Evolutionary conservation across 139 green algal species (phyloP), one percentile per base, ranked within the genome.

Genomic region (Closterium sp.): DNA sequence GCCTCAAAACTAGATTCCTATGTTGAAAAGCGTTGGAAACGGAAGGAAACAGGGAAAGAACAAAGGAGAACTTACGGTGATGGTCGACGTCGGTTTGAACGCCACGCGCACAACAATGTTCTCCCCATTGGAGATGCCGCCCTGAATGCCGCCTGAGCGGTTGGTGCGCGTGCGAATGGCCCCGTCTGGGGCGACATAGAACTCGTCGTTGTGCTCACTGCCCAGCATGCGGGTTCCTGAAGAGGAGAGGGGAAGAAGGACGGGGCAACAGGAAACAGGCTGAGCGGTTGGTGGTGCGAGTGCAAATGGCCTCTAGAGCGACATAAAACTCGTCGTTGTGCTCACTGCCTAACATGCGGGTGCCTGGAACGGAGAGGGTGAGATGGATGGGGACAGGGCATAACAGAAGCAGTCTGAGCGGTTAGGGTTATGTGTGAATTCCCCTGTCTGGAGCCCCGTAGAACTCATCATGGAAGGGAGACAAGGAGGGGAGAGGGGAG

Each of bases 1-100:
- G n/a, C n/a, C n/a, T n/a, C n/a, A n/a, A n/a, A n/a, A n/a, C n/a
- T n/a, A n/a, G n/a, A n/a, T n/a, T n/a, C n/a, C n/a, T n/a, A n/a
- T n/a, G n/a, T n/a, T n/a, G n/a, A n/a, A n/a, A n/a, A n/a, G n/a
- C n/a, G n/a, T n/a, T n/a, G n/a, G n/a, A n/a, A n/a, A n/a, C n/a
- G n/a, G n/a, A n/a, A n/a, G n/a, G n/a, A n/a, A n/a, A n/a, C n/a
- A n/a, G n/a, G n/a, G n/a, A n/a, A n/a, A n/a, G n/a, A n/a, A n/a
- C n/a, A n/a, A n/a, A n/a, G n/a, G n/a, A n/a, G n/a, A 1, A 35
- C 91, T 92, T 28, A 94, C 91, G 23, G 95, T 95, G 88, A 99
- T 99, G 34, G 98, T 99, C 55, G 96, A 97, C 3, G 98, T 99
- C 81, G 98, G 98, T 95, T 99, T 99, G 96, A 99, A 99, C 19